A percentile compares a stretch with the other conserved stretches of the same genome.
These are phyloP conservation scores for Pseudonitzschia delicatissima DNA, from an alignment of 108 stramenopile genomes.

Conservation along the genomic window DNA sequence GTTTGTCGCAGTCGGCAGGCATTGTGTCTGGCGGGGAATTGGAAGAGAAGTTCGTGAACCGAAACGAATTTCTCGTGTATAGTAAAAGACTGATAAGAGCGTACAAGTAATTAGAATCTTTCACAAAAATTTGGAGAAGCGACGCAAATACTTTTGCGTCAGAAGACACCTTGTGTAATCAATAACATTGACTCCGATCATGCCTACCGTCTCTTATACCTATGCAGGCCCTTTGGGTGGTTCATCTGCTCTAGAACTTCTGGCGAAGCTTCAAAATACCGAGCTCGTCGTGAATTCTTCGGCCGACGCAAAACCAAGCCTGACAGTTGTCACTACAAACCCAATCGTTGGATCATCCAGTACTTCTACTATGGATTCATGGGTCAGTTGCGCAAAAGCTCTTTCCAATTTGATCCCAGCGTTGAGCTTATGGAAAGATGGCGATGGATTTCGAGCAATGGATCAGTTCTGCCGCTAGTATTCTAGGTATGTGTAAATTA, in stretches of 20 bases:
- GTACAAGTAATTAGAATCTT: no score
- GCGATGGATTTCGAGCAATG: slow-evolving; percentile 25
- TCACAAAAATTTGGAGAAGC: no score
- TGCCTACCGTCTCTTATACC: slow-evolving; percentile 26
- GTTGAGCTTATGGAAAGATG: slow-evolving; percentile 23
- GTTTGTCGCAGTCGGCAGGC: no score
- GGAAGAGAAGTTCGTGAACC: no score
- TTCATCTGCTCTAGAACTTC: slow-evolving; percentile 22
- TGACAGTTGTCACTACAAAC: slow-evolving; percentile 28
- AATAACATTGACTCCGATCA: no score
- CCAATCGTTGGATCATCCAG: slow-evolving; percentile 11
- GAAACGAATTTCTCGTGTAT: no score
- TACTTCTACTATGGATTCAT: slow-evolving; percentile 13
- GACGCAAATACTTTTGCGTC: no score
- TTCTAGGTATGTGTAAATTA: background rate
- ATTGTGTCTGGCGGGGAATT: no score
- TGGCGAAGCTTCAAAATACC: slow-evolving; percentile 32
- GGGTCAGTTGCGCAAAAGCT: slow-evolving; percentile 34
- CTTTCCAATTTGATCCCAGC: slow-evolving; percentile 28
- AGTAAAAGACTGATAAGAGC: no score
- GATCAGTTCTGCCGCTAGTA: slow-evolving; percentile 26
- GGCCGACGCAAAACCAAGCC: slow-evolving; percentile 10
- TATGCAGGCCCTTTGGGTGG: slow-evolving; percentile 29
- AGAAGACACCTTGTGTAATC: no score
- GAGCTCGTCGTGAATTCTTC: slow-evolving; percentile 2